Conservation (phyloP, 257 asterid species). For the Lantana camara region DNA sequence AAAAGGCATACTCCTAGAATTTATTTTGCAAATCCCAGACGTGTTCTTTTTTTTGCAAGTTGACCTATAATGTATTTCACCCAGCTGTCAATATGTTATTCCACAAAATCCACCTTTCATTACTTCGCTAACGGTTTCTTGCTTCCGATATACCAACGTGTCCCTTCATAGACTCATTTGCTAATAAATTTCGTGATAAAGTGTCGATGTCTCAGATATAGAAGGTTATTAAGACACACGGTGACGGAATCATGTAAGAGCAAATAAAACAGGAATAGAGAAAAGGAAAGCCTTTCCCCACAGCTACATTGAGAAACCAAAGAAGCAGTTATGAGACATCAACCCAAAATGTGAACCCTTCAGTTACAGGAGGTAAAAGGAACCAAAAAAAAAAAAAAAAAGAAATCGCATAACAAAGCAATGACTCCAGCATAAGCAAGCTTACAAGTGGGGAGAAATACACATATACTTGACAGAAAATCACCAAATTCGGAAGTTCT, state of each 20-base stretch:
- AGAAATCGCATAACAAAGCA: conserved; percentile 18
- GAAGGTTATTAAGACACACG: conserved; percentile 15
- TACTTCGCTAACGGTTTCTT: conserved; percentile 11
- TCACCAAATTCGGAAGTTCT: conserved; percentile 25
- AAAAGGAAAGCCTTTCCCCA: neutral
- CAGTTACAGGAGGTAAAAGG: neutral
- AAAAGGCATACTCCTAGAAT: conserved; percentile 1
- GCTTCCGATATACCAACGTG: neutral
- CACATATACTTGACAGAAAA: neutral
- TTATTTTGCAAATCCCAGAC: conserved; percentile 9
- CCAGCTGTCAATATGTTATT: neutral
- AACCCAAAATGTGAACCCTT: conserved; percentile 1
- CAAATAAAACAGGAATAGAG: neutral
- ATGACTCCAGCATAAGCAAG: conserved; percentile 22
- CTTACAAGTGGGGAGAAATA: neutral
- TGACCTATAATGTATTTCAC: conserved; percentile 3
- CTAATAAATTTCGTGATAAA: neutral
- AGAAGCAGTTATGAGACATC: conserved; percentile 12
- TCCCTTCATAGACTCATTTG: conserved; percentile 2
- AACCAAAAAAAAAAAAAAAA: neutral
- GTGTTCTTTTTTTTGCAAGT: conserved; percentile 11
- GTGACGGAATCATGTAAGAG: neutral
- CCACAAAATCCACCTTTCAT: conserved; percentile 25
- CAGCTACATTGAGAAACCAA: neutral
- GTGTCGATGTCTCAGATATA: conserved; percentile 1